These are phyloP conservation scores for Fusarium annulatum DNA, from an alignment of 2,329 filamentous ascomycete species.

Conservation along the genomic window DNA sequence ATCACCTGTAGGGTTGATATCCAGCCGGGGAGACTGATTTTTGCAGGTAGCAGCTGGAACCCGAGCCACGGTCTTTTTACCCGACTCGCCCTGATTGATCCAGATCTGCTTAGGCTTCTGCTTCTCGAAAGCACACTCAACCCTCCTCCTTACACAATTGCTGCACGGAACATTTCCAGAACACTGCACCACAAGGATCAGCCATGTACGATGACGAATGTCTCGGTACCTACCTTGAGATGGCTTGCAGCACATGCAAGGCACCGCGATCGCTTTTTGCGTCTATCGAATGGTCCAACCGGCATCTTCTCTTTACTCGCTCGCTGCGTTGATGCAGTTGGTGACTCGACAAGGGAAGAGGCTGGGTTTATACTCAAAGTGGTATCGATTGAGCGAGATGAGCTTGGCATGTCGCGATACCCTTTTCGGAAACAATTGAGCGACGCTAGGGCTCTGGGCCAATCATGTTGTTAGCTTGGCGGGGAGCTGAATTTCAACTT, in stretches of 20 bases:
- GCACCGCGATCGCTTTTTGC: constrained; percentile 49
- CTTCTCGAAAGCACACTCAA: constrained; percentile 39
- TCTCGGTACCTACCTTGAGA: constrained; percentile 45
- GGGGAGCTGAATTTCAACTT: neutral
- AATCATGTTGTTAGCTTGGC: neutral
- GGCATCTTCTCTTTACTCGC: constrained; percentile 31
- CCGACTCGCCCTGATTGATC: constrained; percentile 35
- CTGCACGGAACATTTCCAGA: constrained; percentile 48
- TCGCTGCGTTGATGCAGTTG: neutral
- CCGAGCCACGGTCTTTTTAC: neutral
- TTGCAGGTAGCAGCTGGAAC: too few relatives aligned
- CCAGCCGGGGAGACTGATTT: neutral
- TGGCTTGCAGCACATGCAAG: constrained; percentile 47
- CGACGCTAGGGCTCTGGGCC: constrained; percentile 34
- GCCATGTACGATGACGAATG: neutral
- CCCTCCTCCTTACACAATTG: constrained; percentile 44
- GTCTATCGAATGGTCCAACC: constrained; percentile 50
- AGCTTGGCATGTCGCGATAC: constrained; percentile 8
- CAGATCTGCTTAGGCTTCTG: constrained; percentile 23
- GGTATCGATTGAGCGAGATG: constrained; percentile 35
- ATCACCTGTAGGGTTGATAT: constrained; percentile 15
- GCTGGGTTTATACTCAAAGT: constrained; percentile 28
- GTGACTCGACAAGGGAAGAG: neutral
- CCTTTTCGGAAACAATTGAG: constrained; percentile 32
- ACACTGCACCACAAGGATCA: constrained; percentile 41